phyloP scores from a whole-genome alignment of 768 basidiomycete species.

The Podaxis sp. region DNA sequence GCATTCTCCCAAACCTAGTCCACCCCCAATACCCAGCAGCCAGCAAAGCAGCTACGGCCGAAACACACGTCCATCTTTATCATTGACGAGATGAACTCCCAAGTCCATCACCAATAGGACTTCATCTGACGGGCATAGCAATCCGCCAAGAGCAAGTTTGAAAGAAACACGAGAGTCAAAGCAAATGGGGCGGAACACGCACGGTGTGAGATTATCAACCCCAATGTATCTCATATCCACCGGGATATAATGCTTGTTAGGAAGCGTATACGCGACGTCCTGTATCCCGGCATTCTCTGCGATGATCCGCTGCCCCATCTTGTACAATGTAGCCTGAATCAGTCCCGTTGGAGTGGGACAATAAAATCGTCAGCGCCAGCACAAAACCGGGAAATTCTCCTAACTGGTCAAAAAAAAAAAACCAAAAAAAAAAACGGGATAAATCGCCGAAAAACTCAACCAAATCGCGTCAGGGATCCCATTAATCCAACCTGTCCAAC shows the following conservation, averaged over 20 bases:
- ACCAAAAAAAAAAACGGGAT: background rate
- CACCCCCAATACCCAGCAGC: too few species aligned
- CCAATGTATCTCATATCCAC: constrained; percentile 77
- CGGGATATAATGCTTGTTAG: constrained; percentile 94
- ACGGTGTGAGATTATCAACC: constrained; percentile 69
- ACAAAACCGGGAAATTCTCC: background rate
- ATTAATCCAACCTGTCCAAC: background rate
- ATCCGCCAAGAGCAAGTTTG: background rate
- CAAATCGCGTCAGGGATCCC: background rate
- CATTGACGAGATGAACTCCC: background rate
- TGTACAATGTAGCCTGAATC: constrained; percentile 81
- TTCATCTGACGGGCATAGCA: background rate
- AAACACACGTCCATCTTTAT: background rate
- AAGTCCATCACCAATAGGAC: background rate
- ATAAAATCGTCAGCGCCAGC: background rate
- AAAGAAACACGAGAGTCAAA: background rate
- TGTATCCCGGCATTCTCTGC: constrained; percentile 56
- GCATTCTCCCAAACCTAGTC: too few species aligned
- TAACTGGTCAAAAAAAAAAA: background rate
- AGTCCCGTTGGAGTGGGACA: background rate
- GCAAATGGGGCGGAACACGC: constrained; percentile 18
- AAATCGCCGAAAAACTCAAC: background rate
- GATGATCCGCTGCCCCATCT: constrained; percentile 77
- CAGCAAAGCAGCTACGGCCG: too few species aligned
- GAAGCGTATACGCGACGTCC: constrained; percentile 67